A percentile compares a stretch with the other conserved stretches of the same genome.
Evolutionary conservation across 2,329 filamentous ascomycete genomes (phyloP).

Genomic region (Drechslera avenae): DNA sequence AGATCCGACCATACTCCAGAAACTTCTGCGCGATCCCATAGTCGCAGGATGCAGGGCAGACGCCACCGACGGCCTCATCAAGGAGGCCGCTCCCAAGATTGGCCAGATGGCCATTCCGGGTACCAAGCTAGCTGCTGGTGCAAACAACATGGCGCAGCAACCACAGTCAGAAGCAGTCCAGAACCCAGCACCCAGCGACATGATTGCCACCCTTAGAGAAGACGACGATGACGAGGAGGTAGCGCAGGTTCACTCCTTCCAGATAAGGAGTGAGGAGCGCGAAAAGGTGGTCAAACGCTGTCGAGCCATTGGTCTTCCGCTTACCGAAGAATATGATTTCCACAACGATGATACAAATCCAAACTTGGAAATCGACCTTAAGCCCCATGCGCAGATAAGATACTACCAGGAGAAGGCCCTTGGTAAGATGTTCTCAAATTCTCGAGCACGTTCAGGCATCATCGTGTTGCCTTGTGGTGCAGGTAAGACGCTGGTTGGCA

Average conservation of each 20-base stretch:
- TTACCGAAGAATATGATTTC: constrained; percentile 97
- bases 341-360: constrained; percentile 87
- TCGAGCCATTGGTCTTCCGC: constrained; percentile 81
- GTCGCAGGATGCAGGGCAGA: constrained; percentile 82
- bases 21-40: constrained; percentile 79
- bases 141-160: constrained; percentile 66
- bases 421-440: constrained; percentile 99
- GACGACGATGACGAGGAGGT: constrained; percentile 86
- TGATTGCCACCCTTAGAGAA: constrained; percentile 68
- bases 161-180: constrained; percentile 34
- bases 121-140: constrained; percentile 88
- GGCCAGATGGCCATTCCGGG: constrained; percentile 89
- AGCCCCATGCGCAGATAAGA: constrained; percentile 86
- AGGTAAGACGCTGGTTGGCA: constrained; percentile 96
- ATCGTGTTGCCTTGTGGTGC: constrained; percentile 96
- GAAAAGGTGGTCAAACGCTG: constrained; percentile 90
- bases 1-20: constrained; percentile 84
- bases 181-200: constrained; percentile 56
- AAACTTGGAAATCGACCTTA: constrained; percentile 90
- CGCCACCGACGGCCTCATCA: constrained; percentile 72
- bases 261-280: constrained; percentile 81
- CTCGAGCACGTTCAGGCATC: constrained; percentile 93
- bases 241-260: constrained; percentile 89
- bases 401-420: constrained; percentile 96
- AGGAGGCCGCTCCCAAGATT: constrained; percentile 83